phyloP scores from a whole-genome alignment of 2,329 filamentous ascomycete species.

The Colletotrichum truncatum region DNA sequence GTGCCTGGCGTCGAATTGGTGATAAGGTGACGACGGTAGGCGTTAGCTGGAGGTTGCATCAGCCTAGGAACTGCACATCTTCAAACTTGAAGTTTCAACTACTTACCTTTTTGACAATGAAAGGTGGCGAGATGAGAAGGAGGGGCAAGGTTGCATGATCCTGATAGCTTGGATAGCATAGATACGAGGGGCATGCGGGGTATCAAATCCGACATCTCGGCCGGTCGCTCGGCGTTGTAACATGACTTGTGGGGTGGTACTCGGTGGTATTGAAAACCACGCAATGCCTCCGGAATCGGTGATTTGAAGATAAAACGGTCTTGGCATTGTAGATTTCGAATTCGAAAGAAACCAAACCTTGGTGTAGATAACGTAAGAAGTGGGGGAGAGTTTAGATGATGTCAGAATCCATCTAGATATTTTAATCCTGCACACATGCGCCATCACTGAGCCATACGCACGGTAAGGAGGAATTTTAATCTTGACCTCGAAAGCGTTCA shows the following conservation, averaged over 20 bases:
- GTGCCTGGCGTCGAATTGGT: neutral
- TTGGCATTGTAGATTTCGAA: neutral
- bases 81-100: neutral
- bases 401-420: too few species aligned
- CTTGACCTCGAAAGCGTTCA: too few species aligned
- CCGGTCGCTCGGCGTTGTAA: constrained; percentile 22
- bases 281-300: constrained; percentile 21
- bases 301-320: neutral
- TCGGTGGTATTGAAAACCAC: neutral
- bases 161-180: constrained; percentile 21
- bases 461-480: too few species aligned
- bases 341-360: neutral
- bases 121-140: neutral
- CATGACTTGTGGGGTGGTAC: neutral
- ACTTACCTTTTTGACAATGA: neutral
- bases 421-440: too few species aligned
- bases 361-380: neutral
- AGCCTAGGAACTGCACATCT: neutral
- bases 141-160: neutral
- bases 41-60: neutral
- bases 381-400: neutral
- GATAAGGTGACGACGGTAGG: neutral
- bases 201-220: constrained; percentile 13
- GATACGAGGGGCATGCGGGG: constrained; percentile 18
- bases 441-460: too few species aligned